Base-by-base conservation (phyloP, 768 basidiomycete genomes). In the Daedaleopsis nitida region DNA sequence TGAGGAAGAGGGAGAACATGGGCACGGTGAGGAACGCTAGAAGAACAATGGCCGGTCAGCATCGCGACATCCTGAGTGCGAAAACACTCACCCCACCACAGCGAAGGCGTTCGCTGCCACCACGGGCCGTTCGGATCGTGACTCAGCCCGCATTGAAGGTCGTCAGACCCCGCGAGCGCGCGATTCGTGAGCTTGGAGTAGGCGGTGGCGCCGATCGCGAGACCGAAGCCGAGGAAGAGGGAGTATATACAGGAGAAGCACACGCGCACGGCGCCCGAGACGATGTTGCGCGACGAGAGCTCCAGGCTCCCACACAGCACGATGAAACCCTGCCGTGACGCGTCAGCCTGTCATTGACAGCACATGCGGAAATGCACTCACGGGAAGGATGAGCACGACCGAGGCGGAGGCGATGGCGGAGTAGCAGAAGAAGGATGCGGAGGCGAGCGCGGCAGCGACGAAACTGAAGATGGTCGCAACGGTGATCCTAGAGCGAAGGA, bases 171-270 rank as follows among this genome's bases (percentile, higher is more conserved):
- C 12, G 78, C 62, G 10, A 89, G 74, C 9, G 71, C 52, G 2
- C 71, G 72, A 4, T 78, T 75, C 0, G 86, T 81, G 38, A 92
- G 80, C 56, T 78, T 81, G 52, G 82, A 75, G 68, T 85, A 95
- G 3, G 89, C 69, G 62, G 89, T 80, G 0, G 85, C 86, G 4
- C 93, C 92, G 49, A 94, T 91, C 0, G 91, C 84, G 11, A 94
- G 83, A 5, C 94, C 93, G 70, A 95, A 92, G 0, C 89, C 67
- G 9, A 89, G 78, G 71, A 87, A 88, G 17, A 88, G 77, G n/a
- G 89, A 86, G 69, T 94, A 95, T 58, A 90, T 81, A 55, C 91
- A 79, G 24, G 90, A 83, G 68, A 90, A 94, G 65, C 89, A 90
- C 16, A 94, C 78, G 42, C 91, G 82, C 35, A 94, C 92, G 12